phyloP scores from a whole-genome alignment of 2,329 filamentous ascomycete species.

The Colletotrichum caudatum region DNA sequence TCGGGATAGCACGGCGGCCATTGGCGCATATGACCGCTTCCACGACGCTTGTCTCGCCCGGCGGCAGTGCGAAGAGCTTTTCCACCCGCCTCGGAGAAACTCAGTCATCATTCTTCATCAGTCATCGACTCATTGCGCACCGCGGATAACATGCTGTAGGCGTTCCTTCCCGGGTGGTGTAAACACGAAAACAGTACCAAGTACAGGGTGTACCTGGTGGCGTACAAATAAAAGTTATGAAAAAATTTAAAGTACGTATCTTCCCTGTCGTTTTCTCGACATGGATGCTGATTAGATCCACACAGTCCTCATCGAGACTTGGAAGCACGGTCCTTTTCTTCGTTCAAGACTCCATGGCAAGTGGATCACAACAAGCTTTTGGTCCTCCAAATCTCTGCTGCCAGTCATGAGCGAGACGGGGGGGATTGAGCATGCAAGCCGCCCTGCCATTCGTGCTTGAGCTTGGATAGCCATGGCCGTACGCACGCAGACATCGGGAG shows the following conservation, averaged over 20 bases:
- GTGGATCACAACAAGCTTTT: conserved; percentile 43
- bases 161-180: conserved; percentile 1
- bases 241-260: conserved; percentile 34
- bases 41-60: conserved; percentile 16
- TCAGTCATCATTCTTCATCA: conserved; percentile 32
- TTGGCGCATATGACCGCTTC: conserved; percentile 20
- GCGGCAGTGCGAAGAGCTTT: neutral
- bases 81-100: neutral
- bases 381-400: conserved; percentile 33
- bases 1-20: conserved; percentile 25
- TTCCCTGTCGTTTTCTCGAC: conserved; percentile 21
- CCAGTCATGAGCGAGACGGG: conserved; percentile 34
- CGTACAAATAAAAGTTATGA: conserved; percentile 15
- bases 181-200: neutral
- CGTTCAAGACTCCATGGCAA: conserved; percentile 31
- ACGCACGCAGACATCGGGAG: neutral
- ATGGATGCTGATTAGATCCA: conserved; percentile 21
- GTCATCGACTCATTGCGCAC: conserved; percentile 23
- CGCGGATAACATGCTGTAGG: conserved; percentile 23
- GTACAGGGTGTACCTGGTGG: neutral
- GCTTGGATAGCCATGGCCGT: conserved; percentile 14
- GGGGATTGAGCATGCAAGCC: neutral
- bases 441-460: conserved; percentile 32
- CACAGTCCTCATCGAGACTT: conserved; percentile 24
- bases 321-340: conserved; percentile 26